Conservation (phyloP, 805 yeast genomes). For the Schizosaccharomyces octosporus region DNA sequence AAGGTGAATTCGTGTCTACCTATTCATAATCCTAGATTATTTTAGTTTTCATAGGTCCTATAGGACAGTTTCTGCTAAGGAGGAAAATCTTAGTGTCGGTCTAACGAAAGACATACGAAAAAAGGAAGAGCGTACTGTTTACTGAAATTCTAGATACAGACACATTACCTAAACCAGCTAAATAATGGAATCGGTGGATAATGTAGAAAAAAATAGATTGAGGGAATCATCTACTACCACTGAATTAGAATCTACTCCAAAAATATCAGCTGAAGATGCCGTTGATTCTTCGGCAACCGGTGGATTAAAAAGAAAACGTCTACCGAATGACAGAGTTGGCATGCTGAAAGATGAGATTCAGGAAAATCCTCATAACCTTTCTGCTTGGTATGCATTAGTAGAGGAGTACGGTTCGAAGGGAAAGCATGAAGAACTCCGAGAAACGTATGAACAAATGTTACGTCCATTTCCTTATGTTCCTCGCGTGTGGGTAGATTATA, state of each 20-base stretch:
- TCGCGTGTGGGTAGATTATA: slow-evolving; percentile 50
- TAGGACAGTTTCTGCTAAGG: too few relatives aligned
- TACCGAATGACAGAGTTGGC: slow-evolving; percentile 28
- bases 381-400: slow-evolving; percentile 32
- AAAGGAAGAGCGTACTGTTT: too few relatives aligned
- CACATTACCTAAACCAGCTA: too few relatives aligned
- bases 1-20: too few relatives aligned
- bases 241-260: neutral
- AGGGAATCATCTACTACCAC: neutral
- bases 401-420: slow-evolving; percentile 26
- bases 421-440: slow-evolving; percentile 32
- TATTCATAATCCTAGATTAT: too few relatives aligned
- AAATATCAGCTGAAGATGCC: neutral
- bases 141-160: too few relatives aligned
- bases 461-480: slow-evolving; percentile 23
- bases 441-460: slow-evolving; percentile 35
- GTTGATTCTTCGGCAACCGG: neutral
- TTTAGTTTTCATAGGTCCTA: too few relatives aligned
- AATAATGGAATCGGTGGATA: too few relatives aligned
- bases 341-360: slow-evolving; percentile 31
- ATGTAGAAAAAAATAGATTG: neutral
- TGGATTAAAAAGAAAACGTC: slow-evolving; percentile 9
- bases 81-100: too few relatives aligned
- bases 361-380: slow-evolving; percentile 27
- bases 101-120: too few relatives aligned